These are phyloP conservation scores for Grifola frondosa DNA, from an alignment of 1,284 basidiomycete species.

Conservation along the genomic window DNA sequence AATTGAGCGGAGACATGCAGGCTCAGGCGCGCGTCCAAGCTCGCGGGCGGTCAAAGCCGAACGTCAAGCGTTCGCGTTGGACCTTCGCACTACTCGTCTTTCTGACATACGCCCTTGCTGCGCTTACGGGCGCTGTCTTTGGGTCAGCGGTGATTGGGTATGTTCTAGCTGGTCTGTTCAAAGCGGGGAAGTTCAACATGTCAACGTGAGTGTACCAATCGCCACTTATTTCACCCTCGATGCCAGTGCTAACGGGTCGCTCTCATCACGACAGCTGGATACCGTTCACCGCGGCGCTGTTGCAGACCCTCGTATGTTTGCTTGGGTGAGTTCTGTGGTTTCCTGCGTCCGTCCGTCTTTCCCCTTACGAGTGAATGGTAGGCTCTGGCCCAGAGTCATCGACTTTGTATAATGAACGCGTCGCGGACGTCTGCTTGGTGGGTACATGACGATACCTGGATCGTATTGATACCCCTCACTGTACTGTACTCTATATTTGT, in stretches of 20 bases:
- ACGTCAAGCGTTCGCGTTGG: constrained; percentile 56
- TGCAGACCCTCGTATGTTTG: constrained; percentile 67
- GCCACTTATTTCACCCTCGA: background rate
- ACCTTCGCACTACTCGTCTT: constrained; percentile 69
- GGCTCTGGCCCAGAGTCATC: constrained; percentile 57
- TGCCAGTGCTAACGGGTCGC: no score
- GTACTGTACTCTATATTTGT: no score
- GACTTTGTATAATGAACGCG: no score
- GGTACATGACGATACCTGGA: no score
- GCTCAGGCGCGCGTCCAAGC: constrained; percentile 12
- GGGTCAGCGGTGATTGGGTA: constrained; percentile 74
- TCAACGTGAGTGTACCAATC: constrained; percentile 63
- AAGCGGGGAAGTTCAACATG: constrained; percentile 69
- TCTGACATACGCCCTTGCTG: constrained; percentile 52
- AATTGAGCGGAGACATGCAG: constrained; percentile 11
- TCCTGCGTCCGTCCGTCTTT: background rate
- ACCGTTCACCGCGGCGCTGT: constrained; percentile 73
- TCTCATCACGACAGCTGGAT: constrained; percentile 62
- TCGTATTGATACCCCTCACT: no score
- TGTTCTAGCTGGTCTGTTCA: constrained; percentile 67
- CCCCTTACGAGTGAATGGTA: constrained; percentile 20
- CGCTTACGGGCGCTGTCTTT: constrained; percentile 64
- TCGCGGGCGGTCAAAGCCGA: constrained; percentile 33
- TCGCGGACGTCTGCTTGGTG: no score
- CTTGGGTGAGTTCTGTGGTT: constrained; percentile 49